Conservation (phyloP, 2,329 filamentous ascomycete genomes). For the Anthostomella pinea region DNA sequence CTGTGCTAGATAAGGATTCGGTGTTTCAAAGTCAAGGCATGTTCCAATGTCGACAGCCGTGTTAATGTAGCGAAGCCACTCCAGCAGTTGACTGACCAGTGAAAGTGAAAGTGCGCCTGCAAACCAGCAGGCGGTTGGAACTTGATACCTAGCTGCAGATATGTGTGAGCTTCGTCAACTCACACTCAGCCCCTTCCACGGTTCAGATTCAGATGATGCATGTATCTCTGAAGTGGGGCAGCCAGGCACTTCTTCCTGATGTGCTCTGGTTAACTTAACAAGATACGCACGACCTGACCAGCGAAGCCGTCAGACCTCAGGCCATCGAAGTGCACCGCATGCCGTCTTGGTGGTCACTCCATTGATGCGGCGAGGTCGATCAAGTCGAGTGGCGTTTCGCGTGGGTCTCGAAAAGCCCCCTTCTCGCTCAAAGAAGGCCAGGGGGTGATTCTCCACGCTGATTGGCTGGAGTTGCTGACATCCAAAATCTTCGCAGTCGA, state of each 20-base stretch:
- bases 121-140: no score
- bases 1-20: no score
- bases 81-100: no score
- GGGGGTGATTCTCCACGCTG: background rate
- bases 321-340: background rate
- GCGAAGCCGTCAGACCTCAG: background rate
- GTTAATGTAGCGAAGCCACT: no score
- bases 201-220: no score
- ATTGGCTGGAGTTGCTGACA: background rate
- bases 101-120: no score
- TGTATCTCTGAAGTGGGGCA: no score
- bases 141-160: no score
- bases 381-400: conserved; percentile 3
- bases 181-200: no score
- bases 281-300: background rate
- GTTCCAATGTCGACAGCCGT: no score
- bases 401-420: conserved; percentile 2
- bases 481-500: background rate
- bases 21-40: no score
- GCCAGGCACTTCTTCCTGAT: background rate
- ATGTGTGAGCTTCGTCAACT: no score
- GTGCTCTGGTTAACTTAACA: background rate
- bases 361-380: background rate
- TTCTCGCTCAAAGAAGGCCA: background rate
- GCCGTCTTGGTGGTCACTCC: background rate